Percentiles rank a stretch among this genome's conserved stretches.
phyloP scores from a whole-genome alignment of 2,329 filamentous ascomycete genomes.

The Knufia fluminis region DNA sequence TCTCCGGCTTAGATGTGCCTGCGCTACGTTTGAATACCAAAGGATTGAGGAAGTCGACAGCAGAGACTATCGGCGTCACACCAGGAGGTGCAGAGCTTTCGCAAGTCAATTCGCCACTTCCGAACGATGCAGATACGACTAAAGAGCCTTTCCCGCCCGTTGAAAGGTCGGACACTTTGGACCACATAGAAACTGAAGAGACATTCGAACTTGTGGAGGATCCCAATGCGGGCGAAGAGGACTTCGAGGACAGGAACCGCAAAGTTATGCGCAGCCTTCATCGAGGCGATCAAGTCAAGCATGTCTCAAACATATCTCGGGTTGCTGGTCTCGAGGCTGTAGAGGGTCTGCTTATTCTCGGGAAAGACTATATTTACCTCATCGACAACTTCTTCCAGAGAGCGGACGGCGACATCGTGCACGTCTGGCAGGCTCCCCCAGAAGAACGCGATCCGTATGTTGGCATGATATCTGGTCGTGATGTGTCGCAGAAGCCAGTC shows the following conservation, averaged over 20 bases:
- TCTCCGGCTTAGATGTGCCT: slow-evolving; percentile 39
- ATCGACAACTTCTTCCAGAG: slow-evolving; percentile 96
- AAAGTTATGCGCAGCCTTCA: slow-evolving; percentile 94
- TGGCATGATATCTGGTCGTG: slow-evolving; percentile 77
- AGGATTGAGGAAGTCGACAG: slow-evolving; percentile 31
- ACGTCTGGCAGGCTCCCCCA: slow-evolving; percentile 83
- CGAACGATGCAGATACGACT: slow-evolving; percentile 5
- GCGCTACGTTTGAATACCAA: slow-evolving; percentile 39
- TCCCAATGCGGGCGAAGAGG: slow-evolving; percentile 72
- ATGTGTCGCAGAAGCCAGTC: slow-evolving; percentile 48
- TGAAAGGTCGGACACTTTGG: slow-evolving; percentile 30
- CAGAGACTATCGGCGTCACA: slow-evolving; percentile 33
- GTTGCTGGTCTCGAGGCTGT: slow-evolving; percentile 89
- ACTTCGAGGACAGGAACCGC: slow-evolving; percentile 93
- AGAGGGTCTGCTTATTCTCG: slow-evolving; percentile 86
- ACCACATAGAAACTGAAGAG: slow-evolving; percentile 55
- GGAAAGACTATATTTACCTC: slow-evolving; percentile 85
- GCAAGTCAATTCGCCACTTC: slow-evolving; percentile 12
- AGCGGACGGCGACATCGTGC: slow-evolving; percentile 90
- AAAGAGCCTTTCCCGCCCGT: slow-evolving; percentile 24
- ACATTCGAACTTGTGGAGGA: slow-evolving; percentile 96
- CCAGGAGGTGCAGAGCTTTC: slow-evolving; percentile 23
- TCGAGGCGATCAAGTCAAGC: slow-evolving; percentile 81
- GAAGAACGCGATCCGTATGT: slow-evolving; percentile 94
- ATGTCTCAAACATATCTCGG: slow-evolving; percentile 89